A percentile compares a stretch with the other conserved stretches of the same genome.
These are phyloP conservation scores for Carex pumila DNA, from an alignment of 176 grass and related monocot genomes.

Conservation along the genomic window DNA sequence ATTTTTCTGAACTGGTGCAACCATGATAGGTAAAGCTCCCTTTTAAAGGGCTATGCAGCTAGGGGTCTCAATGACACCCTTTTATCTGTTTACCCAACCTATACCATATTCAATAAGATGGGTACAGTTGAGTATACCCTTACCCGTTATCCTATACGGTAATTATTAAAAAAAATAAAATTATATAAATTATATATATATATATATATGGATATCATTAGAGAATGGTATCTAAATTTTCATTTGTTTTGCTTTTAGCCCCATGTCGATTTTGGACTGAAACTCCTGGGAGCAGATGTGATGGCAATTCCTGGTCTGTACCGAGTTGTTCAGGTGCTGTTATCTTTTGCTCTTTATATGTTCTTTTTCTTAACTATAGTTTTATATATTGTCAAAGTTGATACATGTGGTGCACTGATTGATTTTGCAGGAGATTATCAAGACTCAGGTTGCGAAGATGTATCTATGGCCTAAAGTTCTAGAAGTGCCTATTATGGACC, in stretches of 20 bases:
- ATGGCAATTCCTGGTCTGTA: slow-evolving; percentile 80
- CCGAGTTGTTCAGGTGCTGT: slow-evolving; percentile 73
- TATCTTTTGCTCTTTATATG: slow-evolving; percentile 12
- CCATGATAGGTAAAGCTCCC: neutral
- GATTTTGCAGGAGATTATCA: slow-evolving; percentile 62
- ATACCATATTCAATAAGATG: no score
- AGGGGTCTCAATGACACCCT: no score
- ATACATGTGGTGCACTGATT: neutral
- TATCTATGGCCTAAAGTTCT: slow-evolving; percentile 89
- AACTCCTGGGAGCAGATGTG: slow-evolving; percentile 70
- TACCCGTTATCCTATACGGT: no score
- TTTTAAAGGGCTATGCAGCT: neutral
- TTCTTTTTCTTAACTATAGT: neutral
- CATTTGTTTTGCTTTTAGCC: slow-evolving; percentile 36
- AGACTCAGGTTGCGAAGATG: slow-evolving; percentile 77
- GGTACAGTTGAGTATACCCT: no score
- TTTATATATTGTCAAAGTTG: neutral
- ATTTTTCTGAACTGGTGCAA: neutral
- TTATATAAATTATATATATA: no score
- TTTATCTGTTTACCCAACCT: no score
- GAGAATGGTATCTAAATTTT: neutral
- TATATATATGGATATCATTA: neutral
- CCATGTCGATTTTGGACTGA: slow-evolving; percentile 85
- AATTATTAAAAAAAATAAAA: no score
- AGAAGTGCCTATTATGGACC: slow-evolving; percentile 73